Evolutionary conservation across 2,329 filamentous ascomycete genomes (phyloP), one percentile per base, ranked within the genome.

Genomic region (Nemania sp.): DNA sequence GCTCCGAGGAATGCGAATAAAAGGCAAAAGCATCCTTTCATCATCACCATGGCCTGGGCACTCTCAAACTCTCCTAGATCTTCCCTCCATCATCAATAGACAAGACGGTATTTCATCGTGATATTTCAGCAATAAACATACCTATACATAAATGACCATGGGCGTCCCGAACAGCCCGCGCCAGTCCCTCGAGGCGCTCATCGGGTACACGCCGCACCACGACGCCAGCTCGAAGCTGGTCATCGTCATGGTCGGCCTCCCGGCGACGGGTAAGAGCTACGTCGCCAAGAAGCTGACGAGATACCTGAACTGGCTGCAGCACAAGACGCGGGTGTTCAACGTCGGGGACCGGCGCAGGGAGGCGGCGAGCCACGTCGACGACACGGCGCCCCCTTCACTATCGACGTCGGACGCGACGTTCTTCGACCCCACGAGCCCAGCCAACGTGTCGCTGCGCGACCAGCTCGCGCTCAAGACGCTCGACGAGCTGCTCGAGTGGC

Each of bases 401-500:
- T 55, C 57, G 15, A 29, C 25, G 7, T 29, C 25, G 4, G 42
- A 53, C 32, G 60, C 60, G 0, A 60, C 53, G 1, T 60, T 63
- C 13, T 63, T 63, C 21, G 60, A 63, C 34, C 57, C 60, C 35
- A 54, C 60, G 13, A 63, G 48, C 52, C 25, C 57, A 7, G 52
- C 37, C n/a, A 51, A 43, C 37, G 60, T 63, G 48, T 63, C 60
- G 12, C 50, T 60, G 10, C 40, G 60, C 12, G 60, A 63, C 17
- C 60, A 60, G 32, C 60, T 63, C 10, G 60, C 60, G 9, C 39
- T 63, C 52, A 57, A 57, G n/a, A 63, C 60, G 13, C 60, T 63
- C 1, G 11, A 63, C 13, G 60, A 63, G 10, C 57, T 63, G 1
- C 52, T 63, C 18, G 25, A 51, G 6, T 63, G 58, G 58, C 18